These are phyloP conservation scores for Salix brachista DNA, from an alignment of 345 rosid genomes.

Conservation along the genomic window DNA sequence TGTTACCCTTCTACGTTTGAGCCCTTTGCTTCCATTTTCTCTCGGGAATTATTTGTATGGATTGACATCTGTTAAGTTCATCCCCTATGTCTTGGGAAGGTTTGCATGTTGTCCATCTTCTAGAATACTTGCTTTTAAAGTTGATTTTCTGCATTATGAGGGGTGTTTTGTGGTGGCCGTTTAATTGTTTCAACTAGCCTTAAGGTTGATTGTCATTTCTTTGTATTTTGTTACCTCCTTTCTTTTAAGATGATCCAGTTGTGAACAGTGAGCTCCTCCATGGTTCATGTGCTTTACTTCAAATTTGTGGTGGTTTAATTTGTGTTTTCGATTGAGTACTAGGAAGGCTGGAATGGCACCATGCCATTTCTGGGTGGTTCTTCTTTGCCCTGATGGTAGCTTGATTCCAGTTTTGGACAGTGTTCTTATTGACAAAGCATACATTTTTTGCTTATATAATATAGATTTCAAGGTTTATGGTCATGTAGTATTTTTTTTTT, in stretches of 20 bases:
- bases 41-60: constrained; percentile 93
- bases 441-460: neutral
- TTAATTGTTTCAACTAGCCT: neutral
- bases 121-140: neutral
- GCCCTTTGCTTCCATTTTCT: constrained; percentile 96
- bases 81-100: constrained; percentile 92
- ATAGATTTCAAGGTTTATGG: neutral
- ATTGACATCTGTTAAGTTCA: constrained; percentile 86
- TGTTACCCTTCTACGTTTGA: constrained; percentile 85
- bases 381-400: neutral
- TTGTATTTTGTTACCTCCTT: neutral
- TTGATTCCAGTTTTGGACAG: neutral
- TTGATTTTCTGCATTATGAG: neutral
- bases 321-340: neutral
- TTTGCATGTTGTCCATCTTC: constrained; percentile 22
- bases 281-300: neutral
- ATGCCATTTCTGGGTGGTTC: neutral
- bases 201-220: neutral
- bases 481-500: neutral
- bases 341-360: neutral
- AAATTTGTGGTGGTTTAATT: neutral
- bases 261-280: neutral
- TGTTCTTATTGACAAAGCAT: neutral
- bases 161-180: neutral
- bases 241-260: neutral